A percentile compares a stretch with the other conserved stretches of the same genome.
Conservation (phyloP, 2,329 filamentous ascomycete species). For the Colletotrichum lindemuthianum region DNA sequence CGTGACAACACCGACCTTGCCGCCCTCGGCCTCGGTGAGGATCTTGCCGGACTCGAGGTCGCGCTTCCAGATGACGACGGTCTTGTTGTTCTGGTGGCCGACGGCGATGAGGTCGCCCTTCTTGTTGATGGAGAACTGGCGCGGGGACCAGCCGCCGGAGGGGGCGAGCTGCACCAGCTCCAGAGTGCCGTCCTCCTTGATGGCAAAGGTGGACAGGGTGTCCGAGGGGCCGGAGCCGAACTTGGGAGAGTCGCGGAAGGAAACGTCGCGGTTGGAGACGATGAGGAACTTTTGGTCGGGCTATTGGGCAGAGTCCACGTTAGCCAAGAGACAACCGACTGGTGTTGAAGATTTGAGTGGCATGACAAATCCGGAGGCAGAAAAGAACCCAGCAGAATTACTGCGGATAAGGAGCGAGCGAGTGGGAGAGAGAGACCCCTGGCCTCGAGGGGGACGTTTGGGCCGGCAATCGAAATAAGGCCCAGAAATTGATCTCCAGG, state of each 20-base stretch:
- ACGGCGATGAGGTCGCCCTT: conserved; percentile 33
- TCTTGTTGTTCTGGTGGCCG: conserved; percentile 36
- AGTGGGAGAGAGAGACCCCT: not conserved
- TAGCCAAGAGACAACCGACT: not conserved
- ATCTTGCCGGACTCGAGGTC: conserved; percentile 35
- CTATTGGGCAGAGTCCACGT: not conserved
- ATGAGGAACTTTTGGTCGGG: conserved; percentile 32
- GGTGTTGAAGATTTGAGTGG: not conserved
- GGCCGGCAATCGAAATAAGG: conserved; percentile 9
- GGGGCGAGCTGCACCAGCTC: conserved; percentile 35
- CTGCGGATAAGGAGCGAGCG: not conserved
- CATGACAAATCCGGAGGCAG: conserved; percentile 20
- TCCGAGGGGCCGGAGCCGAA: conserved; percentile 36
- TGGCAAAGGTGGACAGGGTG: conserved; percentile 35
- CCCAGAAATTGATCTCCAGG: conserved; percentile 17
- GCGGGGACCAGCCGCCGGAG: conserved; percentile 35
- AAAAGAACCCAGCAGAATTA: not conserved
- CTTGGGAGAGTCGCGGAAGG: conserved; percentile 35
- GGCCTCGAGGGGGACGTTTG: not conserved
- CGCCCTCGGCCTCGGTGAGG: conserved; percentile 36
- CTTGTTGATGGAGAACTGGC: conserved; percentile 37
- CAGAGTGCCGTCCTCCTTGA: conserved; percentile 35
- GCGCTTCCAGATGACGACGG: conserved; percentile 37
- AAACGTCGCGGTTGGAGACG: conserved; percentile 35
- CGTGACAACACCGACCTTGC: conserved; percentile 35